Evolutionary conservation across 331 rosid species (phyloP).

Genomic region (Spiraea crenata): DNA sequence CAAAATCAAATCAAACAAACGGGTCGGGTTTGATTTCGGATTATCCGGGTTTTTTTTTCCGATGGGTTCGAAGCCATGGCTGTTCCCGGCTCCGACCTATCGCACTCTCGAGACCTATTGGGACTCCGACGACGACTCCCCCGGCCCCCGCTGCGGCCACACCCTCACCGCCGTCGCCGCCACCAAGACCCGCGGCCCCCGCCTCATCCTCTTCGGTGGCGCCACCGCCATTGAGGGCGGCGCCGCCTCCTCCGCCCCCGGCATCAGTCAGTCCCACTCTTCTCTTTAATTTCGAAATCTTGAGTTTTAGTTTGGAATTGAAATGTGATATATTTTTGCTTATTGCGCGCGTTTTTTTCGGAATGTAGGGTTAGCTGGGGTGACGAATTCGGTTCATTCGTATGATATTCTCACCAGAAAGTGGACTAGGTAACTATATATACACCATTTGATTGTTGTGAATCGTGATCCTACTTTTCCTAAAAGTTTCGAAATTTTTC

Average conservation of each 20-base stretch:
- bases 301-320: neutral
- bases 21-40: neutral
- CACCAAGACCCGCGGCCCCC: slow-evolving; percentile 77
- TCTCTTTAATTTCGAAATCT: neutral
- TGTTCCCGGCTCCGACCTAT: slow-evolving; percentile 82
- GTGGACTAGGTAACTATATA: slow-evolving; percentile 85
- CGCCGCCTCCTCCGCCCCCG: slow-evolving; percentile 72
- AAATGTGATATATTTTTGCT: slow-evolving; percentile 1
- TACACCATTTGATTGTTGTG: slow-evolving; percentile 16
- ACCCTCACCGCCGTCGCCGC: slow-evolving; percentile 91
- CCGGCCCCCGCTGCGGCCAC: slow-evolving; percentile 93
- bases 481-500: neutral
- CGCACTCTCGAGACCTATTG: slow-evolving; percentile 57
- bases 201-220: slow-evolving; percentile 96
- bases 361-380: slow-evolving; percentile 85
- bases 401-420: slow-evolving; percentile 79
- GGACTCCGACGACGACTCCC: slow-evolving; percentile 87
- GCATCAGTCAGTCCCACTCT: slow-evolving; percentile 53
- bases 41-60: neutral
- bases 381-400: slow-evolving; percentile 86
- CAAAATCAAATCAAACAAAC: neutral
- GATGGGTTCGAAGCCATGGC: slow-evolving; percentile 96
- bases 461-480: neutral
- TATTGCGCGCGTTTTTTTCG: neutral
- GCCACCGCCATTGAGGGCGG: slow-evolving; percentile 99